Conservation (phyloP, 1,284 basidiomycete genomes). For the Moesziomyces globuligerus region DNA sequence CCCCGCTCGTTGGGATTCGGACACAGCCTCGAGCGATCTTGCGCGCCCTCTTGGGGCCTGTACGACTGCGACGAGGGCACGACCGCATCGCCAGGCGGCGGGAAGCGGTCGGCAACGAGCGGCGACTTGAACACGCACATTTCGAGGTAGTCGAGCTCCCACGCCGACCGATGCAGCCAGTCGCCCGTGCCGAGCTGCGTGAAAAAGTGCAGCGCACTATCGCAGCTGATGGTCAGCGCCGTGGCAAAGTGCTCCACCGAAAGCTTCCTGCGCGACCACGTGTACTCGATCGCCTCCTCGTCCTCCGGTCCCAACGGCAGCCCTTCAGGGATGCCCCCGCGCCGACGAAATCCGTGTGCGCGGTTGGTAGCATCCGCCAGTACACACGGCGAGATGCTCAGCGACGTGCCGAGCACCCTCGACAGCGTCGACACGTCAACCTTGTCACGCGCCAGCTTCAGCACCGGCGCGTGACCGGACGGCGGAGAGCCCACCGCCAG, state of each 20-base stretch:
- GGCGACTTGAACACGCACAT: slow-evolving; percentile 60
- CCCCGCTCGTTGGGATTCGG: slow-evolving; percentile 55
- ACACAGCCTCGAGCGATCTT: slow-evolving; percentile 47
- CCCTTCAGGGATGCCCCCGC: slow-evolving; percentile 58
- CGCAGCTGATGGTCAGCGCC: slow-evolving; percentile 41
- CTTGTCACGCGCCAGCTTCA: slow-evolving; percentile 28
- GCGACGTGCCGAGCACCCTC: slow-evolving; percentile 32
- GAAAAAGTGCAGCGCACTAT: slow-evolving; percentile 48
- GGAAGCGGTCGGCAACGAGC: slow-evolving; percentile 57
- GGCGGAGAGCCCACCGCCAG: slow-evolving; percentile 35
- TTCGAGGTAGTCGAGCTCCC: slow-evolving; percentile 65
- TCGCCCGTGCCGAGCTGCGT: slow-evolving; percentile 42
- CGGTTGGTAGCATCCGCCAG: slow-evolving; percentile 47
- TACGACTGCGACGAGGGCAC: slow-evolving; percentile 45
- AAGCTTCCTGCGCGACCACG: slow-evolving; percentile 58
- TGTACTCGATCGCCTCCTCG: slow-evolving; percentile 59
- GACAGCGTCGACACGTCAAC: slow-evolving; percentile 32
- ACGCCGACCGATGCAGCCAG: slow-evolving; percentile 56
- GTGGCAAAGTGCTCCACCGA: slow-evolving; percentile 54
- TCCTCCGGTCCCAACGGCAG: slow-evolving; percentile 48
- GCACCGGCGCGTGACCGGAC: slow-evolving; percentile 18
- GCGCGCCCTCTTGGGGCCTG: slow-evolving; percentile 24
- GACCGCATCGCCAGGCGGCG: slow-evolving; percentile 50
- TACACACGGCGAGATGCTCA: slow-evolving; percentile 51
- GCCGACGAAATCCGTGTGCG: slow-evolving; percentile 51